Percentiles rank a stretch among this genome's conserved stretches.
phyloP scores from a whole-genome alignment of 371 early-diverging fungal genomes.

The Saksenaea vasiformis region DNA sequence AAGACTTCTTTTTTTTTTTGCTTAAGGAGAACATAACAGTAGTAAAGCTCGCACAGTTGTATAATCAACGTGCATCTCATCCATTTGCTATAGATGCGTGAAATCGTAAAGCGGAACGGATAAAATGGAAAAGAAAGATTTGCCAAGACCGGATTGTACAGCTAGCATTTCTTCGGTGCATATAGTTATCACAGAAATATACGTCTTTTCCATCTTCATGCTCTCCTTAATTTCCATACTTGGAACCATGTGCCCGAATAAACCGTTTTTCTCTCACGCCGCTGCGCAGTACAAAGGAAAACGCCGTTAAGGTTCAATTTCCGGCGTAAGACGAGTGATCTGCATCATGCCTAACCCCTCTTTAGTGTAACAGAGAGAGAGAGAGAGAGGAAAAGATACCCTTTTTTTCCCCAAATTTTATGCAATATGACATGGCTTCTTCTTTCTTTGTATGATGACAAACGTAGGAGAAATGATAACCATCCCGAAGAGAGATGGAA shows the following conservation, averaged over 20 bases:
- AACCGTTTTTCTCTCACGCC: not conserved
- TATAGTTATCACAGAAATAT: not conserved
- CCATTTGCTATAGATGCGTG: not conserved
- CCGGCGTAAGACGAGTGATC: conserved; percentile 3
- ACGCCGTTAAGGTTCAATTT: conserved; percentile 4
- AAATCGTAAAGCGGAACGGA: not conserved
- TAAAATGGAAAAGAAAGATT: not conserved
- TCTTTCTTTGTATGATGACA: not conserved
- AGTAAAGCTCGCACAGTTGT: not conserved
- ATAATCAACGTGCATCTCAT: not conserved
- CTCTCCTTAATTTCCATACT: not conserved
- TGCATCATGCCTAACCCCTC: not conserved
- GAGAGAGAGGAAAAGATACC: too few relatives aligned
- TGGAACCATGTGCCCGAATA: not conserved
- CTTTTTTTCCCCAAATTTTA: not conserved
- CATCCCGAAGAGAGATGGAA: not conserved
- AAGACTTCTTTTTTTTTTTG: too few relatives aligned
- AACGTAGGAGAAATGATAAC: not conserved
- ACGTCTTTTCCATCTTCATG: not conserved
- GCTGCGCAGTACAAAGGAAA: conserved; percentile 1
- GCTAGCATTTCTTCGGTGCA: not conserved
- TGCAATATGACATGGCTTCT: not conserved
- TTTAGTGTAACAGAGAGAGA: not conserved
- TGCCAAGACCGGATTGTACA: not conserved
- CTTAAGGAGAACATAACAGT: not conserved